Conservation (phyloP, 2,329 filamentous ascomycete species). For the Talaromyces sp. region DNA sequence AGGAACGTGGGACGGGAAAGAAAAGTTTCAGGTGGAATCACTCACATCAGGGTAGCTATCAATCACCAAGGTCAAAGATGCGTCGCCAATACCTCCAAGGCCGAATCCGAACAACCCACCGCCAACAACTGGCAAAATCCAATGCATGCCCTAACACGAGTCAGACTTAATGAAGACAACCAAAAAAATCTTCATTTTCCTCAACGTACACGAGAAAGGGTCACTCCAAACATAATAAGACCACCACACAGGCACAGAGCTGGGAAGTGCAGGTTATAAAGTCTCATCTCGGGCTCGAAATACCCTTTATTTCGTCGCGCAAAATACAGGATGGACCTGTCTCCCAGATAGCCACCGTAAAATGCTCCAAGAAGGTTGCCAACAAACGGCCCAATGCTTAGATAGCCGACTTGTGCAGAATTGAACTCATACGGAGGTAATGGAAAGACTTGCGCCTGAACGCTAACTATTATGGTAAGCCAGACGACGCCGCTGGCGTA, state of each 20-base stretch:
- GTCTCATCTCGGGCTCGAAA: slow-evolving; percentile 52
- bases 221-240: slow-evolving; percentile 45
- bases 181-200: background rate
- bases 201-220: slow-evolving; percentile 35
- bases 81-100: slow-evolving; percentile 41
- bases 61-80: slow-evolving; percentile 37
- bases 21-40: background rate
- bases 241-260: slow-evolving; percentile 44
- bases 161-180: background rate
- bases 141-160: slow-evolving; percentile 42
- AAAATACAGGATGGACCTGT: slow-evolving; percentile 43
- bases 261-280: slow-evolving; percentile 36
- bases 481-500: slow-evolving; percentile 42
- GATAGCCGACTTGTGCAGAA: slow-evolving; percentile 32
- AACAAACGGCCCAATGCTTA: slow-evolving; percentile 38
- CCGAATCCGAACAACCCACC: slow-evolving; percentile 42
- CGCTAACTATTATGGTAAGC: slow-evolving; percentile 34
- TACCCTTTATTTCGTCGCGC: slow-evolving; percentile 48
- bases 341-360: slow-evolving; percentile 42
- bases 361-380: slow-evolving; percentile 43
- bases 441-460: slow-evolving; percentile 37
- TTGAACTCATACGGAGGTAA: slow-evolving; percentile 35
- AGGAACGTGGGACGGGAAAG: background rate
- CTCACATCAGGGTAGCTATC: slow-evolving; percentile 41
- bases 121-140: slow-evolving; percentile 42